Evolutionary conservation across 2,329 filamentous ascomycete genomes (phyloP).

Genomic region (Hymenoscyphus fraxineus): DNA sequence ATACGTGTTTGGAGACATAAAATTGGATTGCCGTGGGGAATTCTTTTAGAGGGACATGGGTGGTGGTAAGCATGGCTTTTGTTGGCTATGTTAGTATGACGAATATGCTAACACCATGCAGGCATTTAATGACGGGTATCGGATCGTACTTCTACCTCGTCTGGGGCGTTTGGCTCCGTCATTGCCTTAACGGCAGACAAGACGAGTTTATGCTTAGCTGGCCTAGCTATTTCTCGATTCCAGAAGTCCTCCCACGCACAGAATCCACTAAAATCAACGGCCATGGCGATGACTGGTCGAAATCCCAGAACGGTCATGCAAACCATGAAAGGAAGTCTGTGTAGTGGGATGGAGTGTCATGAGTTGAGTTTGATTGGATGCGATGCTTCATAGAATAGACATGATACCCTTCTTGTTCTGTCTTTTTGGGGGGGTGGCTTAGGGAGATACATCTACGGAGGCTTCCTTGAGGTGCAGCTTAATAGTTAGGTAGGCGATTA

Average conservation of each 20-base stretch:
- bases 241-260: slow-evolving; percentile 33
- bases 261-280: slow-evolving; percentile 13
- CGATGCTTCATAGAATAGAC: slow-evolving; percentile 13
- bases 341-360: slow-evolving; percentile 6
- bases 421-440: neutral
- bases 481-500: neutral
- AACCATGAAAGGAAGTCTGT: slow-evolving; percentile 27
- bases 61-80: slow-evolving; percentile 55
- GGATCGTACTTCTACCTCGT: slow-evolving; percentile 69
- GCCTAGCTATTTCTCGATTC: slow-evolving; percentile 51
- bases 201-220: slow-evolving; percentile 63
- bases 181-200: slow-evolving; percentile 63
- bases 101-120: slow-evolving; percentile 15
- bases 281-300: slow-evolving; percentile 12
- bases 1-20: slow-evolving; percentile 50
- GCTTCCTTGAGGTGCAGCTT: neutral
- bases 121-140: slow-evolving; percentile 69
- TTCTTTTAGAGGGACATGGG: slow-evolving; percentile 67
- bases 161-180: slow-evolving; percentile 69
- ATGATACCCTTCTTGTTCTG: slow-evolving; percentile 12
- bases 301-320: slow-evolving; percentile 12
- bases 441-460: neutral
- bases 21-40: slow-evolving; percentile 67
- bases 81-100: neutral
- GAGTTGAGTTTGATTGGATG: neutral